A percentile compares a stretch with the other conserved stretches of the same genome.
phyloP scores from a whole-genome alignment of 257 asterid genomes.

The Orobanche coerulescens region DNA sequence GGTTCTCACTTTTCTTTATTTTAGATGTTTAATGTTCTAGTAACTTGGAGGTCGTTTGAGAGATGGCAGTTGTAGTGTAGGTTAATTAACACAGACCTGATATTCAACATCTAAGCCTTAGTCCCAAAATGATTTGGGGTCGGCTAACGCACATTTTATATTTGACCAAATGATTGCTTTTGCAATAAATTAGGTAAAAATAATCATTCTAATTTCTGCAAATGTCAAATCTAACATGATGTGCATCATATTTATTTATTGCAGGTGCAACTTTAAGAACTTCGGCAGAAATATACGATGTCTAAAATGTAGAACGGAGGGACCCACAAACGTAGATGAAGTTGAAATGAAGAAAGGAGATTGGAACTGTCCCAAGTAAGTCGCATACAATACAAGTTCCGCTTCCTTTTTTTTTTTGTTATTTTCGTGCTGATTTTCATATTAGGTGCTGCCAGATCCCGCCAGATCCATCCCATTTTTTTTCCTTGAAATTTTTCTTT shows the following conservation, averaged over 20 bases:
- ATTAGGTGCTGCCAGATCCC: too few relatives aligned
- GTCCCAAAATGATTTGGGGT: too few relatives aligned
- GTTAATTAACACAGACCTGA: not conserved
- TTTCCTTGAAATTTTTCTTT: not conserved
- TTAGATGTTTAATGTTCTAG: not conserved
- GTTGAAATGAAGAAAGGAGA: conserved; percentile 50
- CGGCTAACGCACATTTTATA: not conserved
- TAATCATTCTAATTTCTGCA: not conserved
- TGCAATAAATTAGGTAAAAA: not conserved
- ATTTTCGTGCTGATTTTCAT: too few relatives aligned
- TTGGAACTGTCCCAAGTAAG: too few relatives aligned
- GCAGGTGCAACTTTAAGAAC: conserved; percentile 83
- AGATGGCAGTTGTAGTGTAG: not conserved
- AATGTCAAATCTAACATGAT: conserved; percentile 1
- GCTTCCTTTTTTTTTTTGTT: too few relatives aligned
- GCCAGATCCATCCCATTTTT: not conserved
- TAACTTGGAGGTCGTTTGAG: not conserved
- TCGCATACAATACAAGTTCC: conserved; percentile 11
- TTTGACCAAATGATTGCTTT: conserved; percentile 8
- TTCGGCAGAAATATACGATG: conserved; percentile 61
- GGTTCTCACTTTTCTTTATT: not conserved
- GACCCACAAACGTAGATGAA: conserved; percentile 33
- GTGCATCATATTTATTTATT: conserved; percentile 20
- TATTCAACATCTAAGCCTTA: too few relatives aligned
- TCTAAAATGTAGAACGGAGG: conserved; percentile 45